Base-by-base conservation (phyloP, 129 eudicot genomes). In the Escallonia herrerae region DNA sequence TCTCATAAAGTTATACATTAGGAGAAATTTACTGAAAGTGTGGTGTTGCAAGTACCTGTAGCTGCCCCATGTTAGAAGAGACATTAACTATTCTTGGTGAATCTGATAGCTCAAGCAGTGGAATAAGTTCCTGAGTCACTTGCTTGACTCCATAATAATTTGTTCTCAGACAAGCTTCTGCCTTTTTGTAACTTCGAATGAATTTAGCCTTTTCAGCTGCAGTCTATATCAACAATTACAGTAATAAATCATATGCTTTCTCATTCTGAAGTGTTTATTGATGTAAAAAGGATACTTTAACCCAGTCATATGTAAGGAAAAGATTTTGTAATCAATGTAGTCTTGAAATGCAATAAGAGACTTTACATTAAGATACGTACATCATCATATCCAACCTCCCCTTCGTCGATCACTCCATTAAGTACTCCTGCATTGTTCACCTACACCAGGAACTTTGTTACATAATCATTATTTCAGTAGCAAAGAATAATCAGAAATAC, bases 61-160 rank as follows among this genome's bases (percentile, higher is more conserved):
- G 72, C 58, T 65, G 74, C 5, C 84, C 81, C 51, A 75, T 37
- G 39, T 62, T 56, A 71, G 81, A 75, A n/a, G 84, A 80, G 49
- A 80, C 7, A 75, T 80, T 80, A 60, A 80, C 80, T 33, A 80
- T 39, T 56, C 67, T 71, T 9, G 84, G 71, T 43, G 80, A 75
- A 39, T 45, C 11, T 13, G 84, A 80, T 56, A 70, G 65, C 43
- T 44, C 72, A 39, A 80, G 68, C 56, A 80, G 75, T 15, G 84
- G 55, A 43, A 80, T 48, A 49, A 80, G 77, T 12, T 71, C 75
- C 67, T 80, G 67, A 56, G 75, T 66, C 74, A 80, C 71, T 49
- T 64, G 67, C 44, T 80, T 80, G 49, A 58, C 67, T 44, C 80
- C 84, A 40, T 75, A 80, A 53, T 80, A 80, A 57, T 80, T 80